Evolutionary conservation across 192 early-diverging fungal genomes (phyloP), one percentile per base, ranked within the genome.

Genomic region (Entomortierella parvispora): DNA sequence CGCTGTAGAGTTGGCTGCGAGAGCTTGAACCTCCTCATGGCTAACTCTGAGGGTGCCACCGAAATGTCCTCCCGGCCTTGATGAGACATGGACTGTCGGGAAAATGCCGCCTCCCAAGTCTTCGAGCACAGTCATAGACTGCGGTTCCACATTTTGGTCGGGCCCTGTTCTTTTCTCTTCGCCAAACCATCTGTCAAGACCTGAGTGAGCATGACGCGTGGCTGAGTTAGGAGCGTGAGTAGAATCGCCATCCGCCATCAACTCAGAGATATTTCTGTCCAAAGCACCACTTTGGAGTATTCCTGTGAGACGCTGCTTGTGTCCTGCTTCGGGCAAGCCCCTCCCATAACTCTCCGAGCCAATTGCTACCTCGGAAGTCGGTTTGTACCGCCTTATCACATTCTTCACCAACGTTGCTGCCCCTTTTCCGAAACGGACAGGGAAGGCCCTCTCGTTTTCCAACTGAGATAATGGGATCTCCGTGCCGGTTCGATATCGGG

Each of bases 41-140:
- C 50, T 60, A 22, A 80, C 65, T 44, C 56, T 32, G n/a, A 71
- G 37, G 14, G 55, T 68, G 0, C 81, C 74, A 18, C 62, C 66
- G 37, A 77, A 77, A 47, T 77, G 74, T 6, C 74, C 74, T 12
- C 74, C 74, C 7, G 66, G 74, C 4, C 52, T 59, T 10, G 74
- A 77, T 3, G 54, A 68, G 33, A 49, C 45, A 2, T 50, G 60
- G 15, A 77, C 48, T 1, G 74, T 77, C 37, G 74, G 74, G 32
- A 59, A 53, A 0, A 1, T 20, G 25, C 74, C 66, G 4, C 15
- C 1, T 4, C 66, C 74, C 3, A 64, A 31, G 40, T 77, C 66
- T 25, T 64, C 49, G 23, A 33, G 22, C 20, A 22, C 28, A 28
- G 63, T 65, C 22, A 28, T n/a, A 14, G 22, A 53, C 64, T 61